Evolutionary conservation across 495 filamentous ascomycete species (phyloP).

Genomic region (Aspergillus homomorphus): DNA sequence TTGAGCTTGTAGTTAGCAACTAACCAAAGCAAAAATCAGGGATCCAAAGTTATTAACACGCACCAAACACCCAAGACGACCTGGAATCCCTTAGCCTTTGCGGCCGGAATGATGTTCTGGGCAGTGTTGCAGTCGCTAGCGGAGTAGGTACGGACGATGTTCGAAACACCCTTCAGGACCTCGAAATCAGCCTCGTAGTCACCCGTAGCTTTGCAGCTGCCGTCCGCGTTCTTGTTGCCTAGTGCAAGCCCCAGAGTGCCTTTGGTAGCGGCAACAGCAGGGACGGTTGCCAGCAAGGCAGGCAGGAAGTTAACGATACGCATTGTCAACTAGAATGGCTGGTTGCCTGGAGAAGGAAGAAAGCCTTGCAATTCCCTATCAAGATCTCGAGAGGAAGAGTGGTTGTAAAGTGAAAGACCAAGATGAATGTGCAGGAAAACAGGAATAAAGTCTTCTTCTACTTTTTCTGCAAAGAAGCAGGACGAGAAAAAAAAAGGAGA

Average conservation of each 20-base stretch:
- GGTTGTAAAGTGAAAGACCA: neutral
- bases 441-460: neutral
- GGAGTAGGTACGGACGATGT: constrained; percentile 68
- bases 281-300: constrained; percentile 38
- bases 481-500: neutral
- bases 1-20: constrained; percentile 1
- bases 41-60: constrained; percentile 12
- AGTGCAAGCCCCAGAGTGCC: constrained; percentile 51
- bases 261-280: constrained; percentile 39
- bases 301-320: constrained; percentile 41
- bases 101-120: constrained; percentile 66
- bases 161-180: constrained; percentile 49
- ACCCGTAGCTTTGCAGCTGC: constrained; percentile 57
- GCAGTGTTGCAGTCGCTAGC: constrained; percentile 62
- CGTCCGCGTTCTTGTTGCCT: constrained; percentile 50
- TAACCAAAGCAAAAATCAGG: neutral
- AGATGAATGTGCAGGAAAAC: neutral
- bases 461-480: neutral
- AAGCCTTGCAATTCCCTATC: neutral
- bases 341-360: neutral
- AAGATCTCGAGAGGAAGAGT: constrained; percentile 5
- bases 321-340: constrained; percentile 33
- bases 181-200: constrained; percentile 73
- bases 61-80: constrained; percentile 78
- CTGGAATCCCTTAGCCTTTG: constrained; percentile 67